These are phyloP conservation scores for Globisporangium ultimum DNA, from an alignment of 352 stramenopile species.

Conservation along the genomic window DNA sequence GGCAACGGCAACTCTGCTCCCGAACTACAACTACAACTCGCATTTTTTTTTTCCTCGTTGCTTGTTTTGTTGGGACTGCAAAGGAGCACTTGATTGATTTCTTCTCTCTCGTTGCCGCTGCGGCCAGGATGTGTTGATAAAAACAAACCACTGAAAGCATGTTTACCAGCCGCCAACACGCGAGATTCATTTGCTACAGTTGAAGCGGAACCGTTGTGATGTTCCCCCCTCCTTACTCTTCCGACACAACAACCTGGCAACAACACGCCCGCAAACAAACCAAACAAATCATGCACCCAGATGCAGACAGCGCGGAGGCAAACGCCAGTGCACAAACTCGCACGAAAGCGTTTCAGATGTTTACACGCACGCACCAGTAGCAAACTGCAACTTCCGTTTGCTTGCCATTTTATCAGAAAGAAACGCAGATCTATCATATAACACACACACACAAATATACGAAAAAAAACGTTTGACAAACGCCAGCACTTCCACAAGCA, in stretches of 20 bases:
- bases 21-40: constrained; percentile 10
- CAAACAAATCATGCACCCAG: no score
- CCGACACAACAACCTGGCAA: neutral
- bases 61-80: neutral
- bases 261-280: neutral
- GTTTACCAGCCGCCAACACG: no score
- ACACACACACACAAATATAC: neutral
- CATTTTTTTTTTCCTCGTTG: neutral
- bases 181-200: no score
- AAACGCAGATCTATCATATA: no score
- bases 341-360: neutral
- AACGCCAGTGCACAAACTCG: no score
- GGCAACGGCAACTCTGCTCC: neutral
- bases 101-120: neutral
- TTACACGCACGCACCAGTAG: neutral
- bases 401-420: no score
- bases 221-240: no score
- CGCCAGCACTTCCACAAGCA: neutral
- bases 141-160: neutral
- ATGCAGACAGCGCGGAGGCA: no score
- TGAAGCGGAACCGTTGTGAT: no score
- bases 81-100: neutral
- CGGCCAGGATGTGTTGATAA: neutral
- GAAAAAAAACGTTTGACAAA: neutral
- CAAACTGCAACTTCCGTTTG: neutral